A percentile compares a stretch with the other conserved stretches of the same genome.
Evolutionary conservation across 1,284 basidiomycete species (phyloP).

Genomic region (Puccinia coronata): DNA sequence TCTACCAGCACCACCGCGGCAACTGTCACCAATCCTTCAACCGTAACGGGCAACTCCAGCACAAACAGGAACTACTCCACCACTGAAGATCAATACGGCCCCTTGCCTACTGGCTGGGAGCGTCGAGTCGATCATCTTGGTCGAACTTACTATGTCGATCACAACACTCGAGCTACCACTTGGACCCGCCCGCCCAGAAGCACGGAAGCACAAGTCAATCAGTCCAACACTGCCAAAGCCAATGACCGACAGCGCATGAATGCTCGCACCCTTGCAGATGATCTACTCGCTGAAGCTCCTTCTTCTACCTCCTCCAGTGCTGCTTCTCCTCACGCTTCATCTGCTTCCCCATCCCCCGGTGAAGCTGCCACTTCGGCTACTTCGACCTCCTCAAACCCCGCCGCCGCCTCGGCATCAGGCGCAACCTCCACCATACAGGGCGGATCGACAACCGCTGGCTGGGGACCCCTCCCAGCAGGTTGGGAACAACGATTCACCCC

Average conservation of each 20-base stretch:
- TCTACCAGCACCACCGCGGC: constrained; percentile 59
- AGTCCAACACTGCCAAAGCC: constrained; percentile 64
- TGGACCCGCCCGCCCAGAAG: constrained; percentile 65
- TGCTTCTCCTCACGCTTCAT: neutral
- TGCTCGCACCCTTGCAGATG: constrained; percentile 74
- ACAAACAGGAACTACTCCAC: constrained; percentile 77
- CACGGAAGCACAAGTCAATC: constrained; percentile 60
- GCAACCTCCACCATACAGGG: constrained; percentile 59
- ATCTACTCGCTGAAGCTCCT: constrained; percentile 66
- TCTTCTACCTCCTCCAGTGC: neutral
- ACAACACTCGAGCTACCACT: constrained; percentile 77
- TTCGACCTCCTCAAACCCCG: constrained; percentile 58
- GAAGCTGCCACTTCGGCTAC: constrained; percentile 21
- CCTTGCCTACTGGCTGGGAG: constrained; percentile 90
- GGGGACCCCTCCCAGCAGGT: constrained; percentile 41
- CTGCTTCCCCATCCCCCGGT: neutral
- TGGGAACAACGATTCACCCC: constrained; percentile 62
- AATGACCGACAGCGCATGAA: constrained; percentile 73
- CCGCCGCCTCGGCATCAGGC: constrained; percentile 54
- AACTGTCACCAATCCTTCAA: constrained; percentile 58
- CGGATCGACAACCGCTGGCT: constrained; percentile 72
- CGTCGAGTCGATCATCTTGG: constrained; percentile 83
- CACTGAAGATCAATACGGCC: constrained; percentile 71
- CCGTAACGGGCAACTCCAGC: constrained; percentile 61
- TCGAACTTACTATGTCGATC: constrained; percentile 72